A percentile compares a stretch with the other conserved stretches of the same genome.
phyloP scores from a whole-genome alignment of 345 rosid genomes.

The Limnanthes douglasii region DNA sequence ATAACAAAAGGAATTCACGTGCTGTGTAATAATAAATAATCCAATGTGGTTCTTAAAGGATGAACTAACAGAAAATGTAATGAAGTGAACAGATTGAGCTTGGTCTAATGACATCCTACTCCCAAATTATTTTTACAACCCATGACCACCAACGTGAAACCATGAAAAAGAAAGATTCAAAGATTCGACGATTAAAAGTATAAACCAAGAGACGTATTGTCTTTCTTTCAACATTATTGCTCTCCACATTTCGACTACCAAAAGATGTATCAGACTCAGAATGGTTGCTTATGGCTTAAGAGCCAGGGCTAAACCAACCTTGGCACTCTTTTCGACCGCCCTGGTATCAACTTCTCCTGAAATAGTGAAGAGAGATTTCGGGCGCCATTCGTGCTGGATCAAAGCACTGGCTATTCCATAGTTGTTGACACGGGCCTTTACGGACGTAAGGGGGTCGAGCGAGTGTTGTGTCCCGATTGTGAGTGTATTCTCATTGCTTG shows the following conservation, averaged over 20 bases:
- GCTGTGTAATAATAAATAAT: too few relatives aligned
- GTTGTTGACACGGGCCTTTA: constrained; percentile 77
- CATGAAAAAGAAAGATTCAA: constrained; percentile 6
- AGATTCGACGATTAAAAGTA: constrained; percentile 3
- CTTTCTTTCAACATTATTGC: constrained; percentile 18
- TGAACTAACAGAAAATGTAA: too few relatives aligned
- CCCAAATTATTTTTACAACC: constrained; percentile 29
- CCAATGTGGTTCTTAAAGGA: too few relatives aligned
- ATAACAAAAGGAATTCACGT: too few relatives aligned
- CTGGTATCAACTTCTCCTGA: constrained; percentile 79
- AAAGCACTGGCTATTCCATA: constrained; percentile 55
- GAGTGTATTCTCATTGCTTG: constrained; percentile 56
- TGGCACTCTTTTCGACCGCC: constrained; percentile 70
- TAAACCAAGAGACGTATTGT: constrained; percentile 1
- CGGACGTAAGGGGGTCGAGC: constrained; percentile 48
- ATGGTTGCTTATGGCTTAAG: constrained; percentile 52
- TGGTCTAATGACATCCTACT: too few relatives aligned
- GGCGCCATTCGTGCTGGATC: constrained; percentile 73
- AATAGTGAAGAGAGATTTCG: constrained; percentile 48
- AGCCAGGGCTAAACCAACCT: constrained; percentile 57
- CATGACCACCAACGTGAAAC: constrained; percentile 11
- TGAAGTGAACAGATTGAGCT: too few relatives aligned
- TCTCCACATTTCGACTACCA: too few relatives aligned
- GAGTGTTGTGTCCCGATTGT: constrained; percentile 66
- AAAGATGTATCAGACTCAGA: too few relatives aligned